Conservation (phyloP, 2,329 filamentous ascomycete species). For the Fusarium vanettenii region DNA sequence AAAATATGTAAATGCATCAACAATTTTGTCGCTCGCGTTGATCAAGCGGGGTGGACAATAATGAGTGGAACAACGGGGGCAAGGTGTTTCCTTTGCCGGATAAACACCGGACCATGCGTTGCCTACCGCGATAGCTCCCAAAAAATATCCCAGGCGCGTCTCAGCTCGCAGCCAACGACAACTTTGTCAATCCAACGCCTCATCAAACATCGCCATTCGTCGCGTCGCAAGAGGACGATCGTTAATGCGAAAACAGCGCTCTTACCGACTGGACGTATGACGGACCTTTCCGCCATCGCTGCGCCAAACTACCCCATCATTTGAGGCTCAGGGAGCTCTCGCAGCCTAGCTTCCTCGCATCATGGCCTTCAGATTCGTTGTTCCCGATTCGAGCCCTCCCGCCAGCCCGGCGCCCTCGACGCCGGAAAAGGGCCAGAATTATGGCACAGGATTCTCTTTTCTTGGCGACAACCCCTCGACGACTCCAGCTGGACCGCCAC, state of each 20-base stretch:
- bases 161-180: constrained; percentile 20
- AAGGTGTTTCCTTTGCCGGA: constrained; percentile 18
- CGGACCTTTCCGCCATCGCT: constrained; percentile 1
- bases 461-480: constrained; percentile 62
- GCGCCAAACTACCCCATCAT: constrained; percentile 18
- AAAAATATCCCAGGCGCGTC: constrained; percentile 44
- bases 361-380: constrained; percentile 57
- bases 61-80: not conserved
- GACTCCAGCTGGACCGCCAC: constrained; percentile 64
- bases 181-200: constrained; percentile 28
- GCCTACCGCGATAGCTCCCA: constrained; percentile 45
- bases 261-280: constrained; percentile 11
- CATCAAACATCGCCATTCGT: constrained; percentile 25
- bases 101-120: constrained; percentile 37
- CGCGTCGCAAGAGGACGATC: constrained; percentile 16
- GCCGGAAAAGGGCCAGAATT: constrained; percentile 55
- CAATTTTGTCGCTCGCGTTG: not conserved
- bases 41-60: not conserved
- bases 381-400: constrained; percentile 57
- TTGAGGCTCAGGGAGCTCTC: constrained; percentile 32
- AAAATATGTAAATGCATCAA: not conserved
- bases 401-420: constrained; percentile 60
- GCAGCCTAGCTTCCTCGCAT: constrained; percentile 29
- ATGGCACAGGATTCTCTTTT: constrained; percentile 50
- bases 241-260: constrained; percentile 24